Evolutionary conservation across 306 rosid species (phyloP).

Genomic region (Herpetospermum pedunculosum): DNA sequence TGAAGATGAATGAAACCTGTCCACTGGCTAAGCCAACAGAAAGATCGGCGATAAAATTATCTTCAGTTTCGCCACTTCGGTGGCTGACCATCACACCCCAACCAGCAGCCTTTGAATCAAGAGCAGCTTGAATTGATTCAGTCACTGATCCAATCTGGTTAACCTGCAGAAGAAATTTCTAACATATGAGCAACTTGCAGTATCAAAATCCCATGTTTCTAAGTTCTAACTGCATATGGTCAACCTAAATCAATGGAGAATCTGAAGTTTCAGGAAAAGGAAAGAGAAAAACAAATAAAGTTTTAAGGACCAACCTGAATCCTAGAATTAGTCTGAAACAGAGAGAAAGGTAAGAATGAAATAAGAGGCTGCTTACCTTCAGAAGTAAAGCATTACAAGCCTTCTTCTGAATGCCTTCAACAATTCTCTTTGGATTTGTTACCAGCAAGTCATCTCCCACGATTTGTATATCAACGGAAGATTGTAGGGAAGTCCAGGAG

Average conservation of each 20-base stretch:
- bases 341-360: not conserved
- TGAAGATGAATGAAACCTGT: constrained; percentile 44
- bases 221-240: not conserved
- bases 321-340: not conserved
- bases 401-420: constrained; percentile 76
- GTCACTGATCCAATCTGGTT: constrained; percentile 96
- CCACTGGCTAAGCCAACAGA: constrained; percentile 98
- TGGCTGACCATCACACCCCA: constrained; percentile 99
- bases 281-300: not conserved
- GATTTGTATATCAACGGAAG: constrained; percentile 81
- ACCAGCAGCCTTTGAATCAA: constrained; percentile 95
- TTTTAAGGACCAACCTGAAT: not conserved
- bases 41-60: constrained; percentile 97
- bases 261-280: not conserved
- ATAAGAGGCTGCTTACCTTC: constrained; percentile 38
- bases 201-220: not conserved
- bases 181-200: constrained; percentile 12
- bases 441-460: constrained; percentile 97
- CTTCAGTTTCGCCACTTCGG: constrained; percentile 97
- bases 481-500: constrained; percentile 82
- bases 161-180: constrained; percentile 38
- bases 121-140: constrained; percentile 94
- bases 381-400: constrained; percentile 93
- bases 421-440: constrained; percentile 85
- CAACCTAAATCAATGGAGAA: not conserved